Conservation (phyloP, 2,329 filamentous ascomycete genomes). For the Cordyceps fumosorosea region DNA sequence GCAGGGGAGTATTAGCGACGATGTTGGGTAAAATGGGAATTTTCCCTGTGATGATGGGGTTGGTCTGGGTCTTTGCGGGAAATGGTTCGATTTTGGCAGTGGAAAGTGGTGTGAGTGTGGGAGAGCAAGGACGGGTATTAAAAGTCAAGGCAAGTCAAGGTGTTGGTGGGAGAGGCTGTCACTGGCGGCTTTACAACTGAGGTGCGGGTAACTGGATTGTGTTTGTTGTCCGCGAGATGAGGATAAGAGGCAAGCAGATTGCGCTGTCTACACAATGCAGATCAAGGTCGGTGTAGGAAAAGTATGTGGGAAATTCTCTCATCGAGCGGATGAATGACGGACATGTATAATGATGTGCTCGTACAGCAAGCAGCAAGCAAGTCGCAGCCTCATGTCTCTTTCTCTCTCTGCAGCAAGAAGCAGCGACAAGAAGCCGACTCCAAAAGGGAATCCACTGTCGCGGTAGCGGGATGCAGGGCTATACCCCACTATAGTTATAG, state of each 20-base stretch:
- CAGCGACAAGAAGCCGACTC: too few relatives aligned
- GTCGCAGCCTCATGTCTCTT: too few relatives aligned
- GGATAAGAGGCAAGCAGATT: too few relatives aligned
- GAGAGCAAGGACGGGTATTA: not conserved
- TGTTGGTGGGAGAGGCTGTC: not conserved
- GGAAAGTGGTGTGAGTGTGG: not conserved
- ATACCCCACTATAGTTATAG: not conserved
- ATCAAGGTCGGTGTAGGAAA: too few relatives aligned
- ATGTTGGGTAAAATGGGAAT: not conserved
- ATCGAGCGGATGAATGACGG: too few relatives aligned
- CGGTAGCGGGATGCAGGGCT: not conserved
- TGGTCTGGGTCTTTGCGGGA: not conserved
- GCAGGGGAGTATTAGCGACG: not conserved
- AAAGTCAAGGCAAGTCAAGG: not conserved
- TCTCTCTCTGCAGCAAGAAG: not conserved
- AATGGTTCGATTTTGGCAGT: not conserved
- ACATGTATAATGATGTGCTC: too few relatives aligned
- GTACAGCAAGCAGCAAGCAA: too few relatives aligned
- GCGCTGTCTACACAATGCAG: too few relatives aligned
- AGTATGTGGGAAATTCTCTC: too few relatives aligned
- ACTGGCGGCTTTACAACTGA: not conserved
- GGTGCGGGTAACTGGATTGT: not conserved
- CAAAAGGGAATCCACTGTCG: not conserved
- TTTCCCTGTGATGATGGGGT: not conserved
- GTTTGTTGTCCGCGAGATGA: too few relatives aligned